Evolutionary conservation across 2,329 filamentous ascomycete genomes (phyloP), one percentile per base, ranked within the genome.

Genomic region (Dactylonectria estremocensis): DNA sequence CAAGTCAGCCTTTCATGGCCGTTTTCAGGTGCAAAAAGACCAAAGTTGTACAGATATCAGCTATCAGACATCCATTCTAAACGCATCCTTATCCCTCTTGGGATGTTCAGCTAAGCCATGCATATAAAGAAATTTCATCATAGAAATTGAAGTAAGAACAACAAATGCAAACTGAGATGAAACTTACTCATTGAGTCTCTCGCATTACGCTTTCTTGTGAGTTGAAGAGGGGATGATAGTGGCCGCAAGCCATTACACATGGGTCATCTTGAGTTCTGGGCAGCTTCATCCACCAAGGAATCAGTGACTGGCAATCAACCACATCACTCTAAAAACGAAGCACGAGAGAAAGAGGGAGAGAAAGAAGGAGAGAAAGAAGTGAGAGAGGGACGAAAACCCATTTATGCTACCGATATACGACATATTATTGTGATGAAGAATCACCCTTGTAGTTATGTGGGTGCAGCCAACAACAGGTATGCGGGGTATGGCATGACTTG

Each of bases 71-170:
- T 78, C 70, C 77, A 78, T 77, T 79, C 69, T 76, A 68, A 14
- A 68, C 66, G 68, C 73, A 76, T 77, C 75, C 67, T 65, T 54
- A 61, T 61, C 69, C 70, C 67, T 68, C 55, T 63, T 45, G 67
- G 69, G 69, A 70, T 61, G 66, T 76, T 79, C 76, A 79, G 77
- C 64, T 79, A 79, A 79, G 77, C 77, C 78, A 79, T 79, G 77
- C 77, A 76, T 74, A 71, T 40, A 71, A 72, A 65, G 70, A 52
- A 49, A 69, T 72, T 49, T 79, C 76, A 79, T 79, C 77, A 79
- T 71, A 16, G 65, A 64, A 63, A 40, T 35, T 10, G 20, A 50
- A 9, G 52, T 40, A 43, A 64, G 37, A 37, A 9, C 16, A 16
- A 37, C 11, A 18, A 5, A 35, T 24, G 64, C 16, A 58, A 16